Conservation (phyloP, 306 rosid species). For the Trifolium fragiferum region DNA sequence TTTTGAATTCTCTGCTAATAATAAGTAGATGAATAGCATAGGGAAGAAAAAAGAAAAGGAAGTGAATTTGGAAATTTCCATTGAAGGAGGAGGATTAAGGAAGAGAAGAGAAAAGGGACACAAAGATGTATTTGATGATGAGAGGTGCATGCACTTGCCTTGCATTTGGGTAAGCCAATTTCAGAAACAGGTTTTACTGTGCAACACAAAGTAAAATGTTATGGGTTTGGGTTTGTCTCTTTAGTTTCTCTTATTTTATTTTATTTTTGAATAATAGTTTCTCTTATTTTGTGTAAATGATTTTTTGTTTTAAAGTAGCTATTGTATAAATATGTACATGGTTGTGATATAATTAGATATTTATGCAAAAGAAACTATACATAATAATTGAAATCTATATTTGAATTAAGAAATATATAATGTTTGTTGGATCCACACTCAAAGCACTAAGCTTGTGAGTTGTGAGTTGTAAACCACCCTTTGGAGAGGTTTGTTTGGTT, state of each 20-base stretch:
- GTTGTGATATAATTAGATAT: neutral
- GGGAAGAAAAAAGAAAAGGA: conserved; percentile 8
- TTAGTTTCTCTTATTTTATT: conserved; percentile 2
- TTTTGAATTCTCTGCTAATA: conserved; percentile 47
- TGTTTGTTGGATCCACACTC: neutral
- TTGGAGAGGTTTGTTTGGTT: conserved; percentile 9
- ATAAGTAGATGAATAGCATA: conserved; percentile 9
- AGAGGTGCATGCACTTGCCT: conserved; percentile 31
- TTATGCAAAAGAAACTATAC: neutral
- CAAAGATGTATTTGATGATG: conserved; percentile 43
- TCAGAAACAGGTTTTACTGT: conserved; percentile 47
- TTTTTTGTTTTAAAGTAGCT: neutral
- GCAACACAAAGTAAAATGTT: conserved; percentile 33
- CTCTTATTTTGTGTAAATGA: conserved; percentile 41
- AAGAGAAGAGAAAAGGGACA: conserved; percentile 11
- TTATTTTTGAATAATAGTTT: neutral
- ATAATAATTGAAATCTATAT: neutral
- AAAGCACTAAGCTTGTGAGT: conserved; percentile 15
- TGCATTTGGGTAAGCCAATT: conserved; percentile 49
- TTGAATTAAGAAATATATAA: conserved; percentile 6
- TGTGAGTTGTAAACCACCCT: conserved; percentile 8
- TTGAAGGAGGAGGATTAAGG: neutral
- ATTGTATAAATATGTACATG: neutral
- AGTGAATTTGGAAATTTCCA: neutral
- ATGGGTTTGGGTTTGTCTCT: conserved; percentile 49